A percentile compares a stretch with the other conserved stretches of the same genome.
Conservation (phyloP, 192 early-diverging fungal genomes). For the Podila horticola region DNA sequence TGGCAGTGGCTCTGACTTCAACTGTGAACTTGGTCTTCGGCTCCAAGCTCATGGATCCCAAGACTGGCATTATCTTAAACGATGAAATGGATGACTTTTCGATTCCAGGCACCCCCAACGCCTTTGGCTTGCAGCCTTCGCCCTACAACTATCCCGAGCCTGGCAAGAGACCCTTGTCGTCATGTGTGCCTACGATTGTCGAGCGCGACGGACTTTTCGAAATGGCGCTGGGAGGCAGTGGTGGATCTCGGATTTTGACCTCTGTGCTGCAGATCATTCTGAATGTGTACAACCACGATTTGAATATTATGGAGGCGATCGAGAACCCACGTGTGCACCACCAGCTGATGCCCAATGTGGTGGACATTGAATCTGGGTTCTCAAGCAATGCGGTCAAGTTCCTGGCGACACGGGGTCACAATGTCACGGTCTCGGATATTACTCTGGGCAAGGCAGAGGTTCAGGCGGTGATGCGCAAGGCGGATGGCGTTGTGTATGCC, state of each 20-base stretch:
- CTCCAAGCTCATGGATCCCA: constrained; percentile 86
- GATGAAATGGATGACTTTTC: constrained; percentile 98
- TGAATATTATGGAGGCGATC: constrained; percentile 76
- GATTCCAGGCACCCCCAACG: constrained; percentile 76
- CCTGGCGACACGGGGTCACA: constrained; percentile 25
- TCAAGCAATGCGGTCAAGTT: constrained; percentile 12
- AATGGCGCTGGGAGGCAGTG: constrained; percentile 83
- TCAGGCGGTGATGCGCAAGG: constrained; percentile 61
- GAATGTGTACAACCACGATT: constrained; percentile 77
- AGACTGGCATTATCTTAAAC: constrained; percentile 93
- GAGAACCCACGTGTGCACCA: constrained; percentile 85
- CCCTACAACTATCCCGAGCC: constrained; percentile 88
- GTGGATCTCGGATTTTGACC: constrained; percentile 87
- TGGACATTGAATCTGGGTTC: constrained; percentile 38
- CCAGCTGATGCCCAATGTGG: constrained; percentile 85
- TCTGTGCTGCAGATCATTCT: constrained; percentile 74
- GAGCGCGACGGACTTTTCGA: constrained; percentile 74
- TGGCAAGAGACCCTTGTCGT: constrained; percentile 84
- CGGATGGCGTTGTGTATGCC: constrained; percentile 60
- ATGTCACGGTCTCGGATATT: constrained; percentile 39
- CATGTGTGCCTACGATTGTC: constrained; percentile 71
- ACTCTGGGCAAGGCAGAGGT: constrained; percentile 55
- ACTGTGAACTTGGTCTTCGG: constrained; percentile 93
- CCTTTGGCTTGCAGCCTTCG: constrained; percentile 84
- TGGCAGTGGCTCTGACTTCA: constrained; percentile 85